Evolutionary conservation across 2,329 filamentous ascomycete genomes (phyloP), one percentile per base, ranked within the genome.

Genomic region (Mycogone perniciosa): DNA sequence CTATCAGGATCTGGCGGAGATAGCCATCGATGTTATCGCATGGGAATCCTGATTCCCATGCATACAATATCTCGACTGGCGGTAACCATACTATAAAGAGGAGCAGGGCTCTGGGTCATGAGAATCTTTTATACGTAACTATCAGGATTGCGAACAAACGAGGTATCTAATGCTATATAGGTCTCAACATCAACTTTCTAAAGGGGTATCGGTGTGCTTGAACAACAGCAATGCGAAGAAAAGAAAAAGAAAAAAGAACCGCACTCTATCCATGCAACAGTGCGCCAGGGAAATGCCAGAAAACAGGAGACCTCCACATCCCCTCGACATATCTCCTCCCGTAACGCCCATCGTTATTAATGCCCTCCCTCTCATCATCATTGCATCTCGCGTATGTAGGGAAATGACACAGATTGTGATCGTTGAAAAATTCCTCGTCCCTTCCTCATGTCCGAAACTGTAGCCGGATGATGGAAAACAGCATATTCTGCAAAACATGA

Each of bases 401-500:
- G 20, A 20, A 20, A 20, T 20, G 20, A 20, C 20, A 2, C 20
- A 20, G 20, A 20, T 20, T 2, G 20, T 20, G 20, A 13, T 41
- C 38, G 20, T 20, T 9, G 4, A 13, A 13, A 41, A 13, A 7
- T 26, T 27, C 39, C 39, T 20, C 7, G 5, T 7, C 20, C 31
- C 8, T 29, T 10, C 9, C 48, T 51, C 38, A 53, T 20, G 46
- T 44, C 13, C 52, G 71, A 58, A 86, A 86, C 56, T 80, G 76
- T 60, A 86, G 67, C 56, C 82, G 75, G 34, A 85, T 79, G 59
- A 86, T 86, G 42, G 80, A 82, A 67, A 86, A 86, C 50, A 86
- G 66, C 83, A 86, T 86, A 64, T 86, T 86, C 68, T 86, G 83
- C 66, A 86, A 62, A 46, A 86, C 83, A 59, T 86, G 83, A 63